Percentiles rank a stretch among this genome's conserved stretches.
These are phyloP conservation scores for Ramichloridium luteum DNA, from an alignment of 2,329 filamentous ascomycete genomes.

Conservation along the genomic window DNA sequence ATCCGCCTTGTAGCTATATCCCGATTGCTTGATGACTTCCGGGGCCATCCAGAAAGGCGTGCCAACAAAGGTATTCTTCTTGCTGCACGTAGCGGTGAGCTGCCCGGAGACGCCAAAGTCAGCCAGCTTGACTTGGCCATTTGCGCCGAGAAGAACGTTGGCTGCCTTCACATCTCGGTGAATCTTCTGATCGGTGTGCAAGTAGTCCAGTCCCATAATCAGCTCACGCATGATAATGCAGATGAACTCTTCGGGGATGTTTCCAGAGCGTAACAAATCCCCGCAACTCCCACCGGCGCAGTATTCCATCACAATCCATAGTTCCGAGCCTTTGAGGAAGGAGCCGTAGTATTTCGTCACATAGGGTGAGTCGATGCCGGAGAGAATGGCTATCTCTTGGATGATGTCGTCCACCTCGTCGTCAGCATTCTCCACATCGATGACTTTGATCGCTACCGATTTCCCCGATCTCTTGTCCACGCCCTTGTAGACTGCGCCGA, in stretches of 20 bases:
- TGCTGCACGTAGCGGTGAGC: conserved; percentile 94
- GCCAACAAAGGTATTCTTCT: conserved; percentile 98
- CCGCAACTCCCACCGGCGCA: conserved; percentile 94
- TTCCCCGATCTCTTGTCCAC: conserved; percentile 89
- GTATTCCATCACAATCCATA: conserved; percentile 99
- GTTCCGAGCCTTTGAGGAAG: conserved; percentile 85
- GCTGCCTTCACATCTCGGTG: conserved; percentile 98
- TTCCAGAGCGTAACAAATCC: conserved; percentile 86
- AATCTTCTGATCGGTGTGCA: conserved; percentile 90
- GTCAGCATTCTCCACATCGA: conserved; percentile 97
- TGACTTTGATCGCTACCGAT: conserved; percentile 94
- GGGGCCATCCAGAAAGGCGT: conserved; percentile 99
- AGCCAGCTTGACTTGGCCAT: conserved; percentile 90
- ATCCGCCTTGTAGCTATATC: conserved; percentile 94
- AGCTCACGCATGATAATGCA: conserved; percentile 88
- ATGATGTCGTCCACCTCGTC: conserved; percentile 99
- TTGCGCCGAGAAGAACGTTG: conserved; percentile 78
- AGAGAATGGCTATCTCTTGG: conserved; percentile 94
- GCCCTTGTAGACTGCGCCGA: conserved; percentile 97
- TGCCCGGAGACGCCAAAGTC: conserved; percentile 97
- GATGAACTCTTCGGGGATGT: conserved; percentile 90
- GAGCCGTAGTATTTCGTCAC: conserved; percentile 98
- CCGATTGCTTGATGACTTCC: conserved; percentile 96
- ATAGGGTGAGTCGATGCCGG: conserved; percentile 87
- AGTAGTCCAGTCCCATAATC: conserved; percentile 77